Base-by-base conservation (phyloP, 176 grass and related monocot species). In the Tillandsia fasciculata region DNA sequence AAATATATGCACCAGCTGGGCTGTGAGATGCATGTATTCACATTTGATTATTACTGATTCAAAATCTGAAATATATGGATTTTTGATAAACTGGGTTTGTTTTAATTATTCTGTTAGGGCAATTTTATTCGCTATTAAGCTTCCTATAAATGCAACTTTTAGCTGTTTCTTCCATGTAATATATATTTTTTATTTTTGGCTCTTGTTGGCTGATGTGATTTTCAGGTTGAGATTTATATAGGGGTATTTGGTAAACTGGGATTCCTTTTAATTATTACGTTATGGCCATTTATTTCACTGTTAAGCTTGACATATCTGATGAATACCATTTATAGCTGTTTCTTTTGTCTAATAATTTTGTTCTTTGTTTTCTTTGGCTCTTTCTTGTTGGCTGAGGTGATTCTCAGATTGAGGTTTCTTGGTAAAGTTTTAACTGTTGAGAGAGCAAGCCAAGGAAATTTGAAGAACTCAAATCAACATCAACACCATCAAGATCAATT, bases 381-480 rank as follows among this genome's bases (percentile, higher is more conserved):
- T 18, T 61, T 26, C 49, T 70, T 64, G 53, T 53, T 76, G 9
- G 14, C 64, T 84, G 72, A 73, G 49, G 33, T 74, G 50, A 58
- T 78, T 81, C 82, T 72, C 68, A 96, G 92, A 82, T 74, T 92
- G 81, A 92, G 83, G 70, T 90, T 96, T 71, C 86, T 96, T 1
- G 89, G 89, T 52, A 92, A 92, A 85, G 81, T 89, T 11, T 72
- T 96, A 63, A 72, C 61, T 56, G 93, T 96, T 0, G 88, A 96
- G 84, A 80, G 81, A 86, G 83, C 67, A 15, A 79, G 78, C 77
- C 69, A 72, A 50, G 48, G 63, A 72, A 79, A 78, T 84, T 50
- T 77, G 47, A 88, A 91, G 29, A 77, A 51, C 61, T 6, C 68
- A 2, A 61, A 82, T 24, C 64, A 84, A 79, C 80, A 71, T 24